phyloP scores from a whole-genome alignment of 2,329 filamentous ascomycete species.

The Fusarium sambucinum region DNA sequence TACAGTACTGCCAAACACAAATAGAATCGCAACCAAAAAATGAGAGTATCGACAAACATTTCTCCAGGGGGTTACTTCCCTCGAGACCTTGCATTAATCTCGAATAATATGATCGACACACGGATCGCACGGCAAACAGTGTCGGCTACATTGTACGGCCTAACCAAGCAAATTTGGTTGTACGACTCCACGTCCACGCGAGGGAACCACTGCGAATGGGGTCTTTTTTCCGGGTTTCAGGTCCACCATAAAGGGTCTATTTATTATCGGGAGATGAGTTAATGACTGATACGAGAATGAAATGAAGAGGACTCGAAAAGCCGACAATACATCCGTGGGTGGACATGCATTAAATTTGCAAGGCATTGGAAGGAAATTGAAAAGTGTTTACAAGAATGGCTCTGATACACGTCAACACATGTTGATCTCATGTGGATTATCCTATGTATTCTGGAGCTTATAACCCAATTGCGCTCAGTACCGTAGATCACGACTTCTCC shows the following conservation, averaged over 20 bases:
- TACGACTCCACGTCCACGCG: neutral
- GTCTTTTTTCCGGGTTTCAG: neutral
- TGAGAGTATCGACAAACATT: neutral
- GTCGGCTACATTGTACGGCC: neutral
- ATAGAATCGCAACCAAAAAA: neutral
- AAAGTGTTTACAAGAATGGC: neutral
- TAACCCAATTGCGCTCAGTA: neutral
- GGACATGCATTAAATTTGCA: neutral
- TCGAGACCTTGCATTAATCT: constrained; percentile 14
- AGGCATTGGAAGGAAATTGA: too few relatives aligned
- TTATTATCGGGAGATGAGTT: neutral
- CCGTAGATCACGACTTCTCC: neutral
- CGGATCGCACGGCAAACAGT: constrained; percentile 22
- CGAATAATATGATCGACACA: constrained; percentile 5
- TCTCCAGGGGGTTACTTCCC: neutral
- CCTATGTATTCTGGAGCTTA: neutral
- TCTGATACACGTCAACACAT: neutral
- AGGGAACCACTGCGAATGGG: neutral
- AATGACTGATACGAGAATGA: neutral
- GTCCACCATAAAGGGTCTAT: neutral
- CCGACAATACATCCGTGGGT: neutral
- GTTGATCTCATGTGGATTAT: neutral
- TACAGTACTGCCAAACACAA: neutral
- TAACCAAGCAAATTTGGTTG: constrained; percentile 1
- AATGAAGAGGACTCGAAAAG: neutral